These are phyloP conservation scores for Chaetomium fimeti DNA, from an alignment of 495 filamentous ascomycete genomes.

Conservation along the genomic window DNA sequence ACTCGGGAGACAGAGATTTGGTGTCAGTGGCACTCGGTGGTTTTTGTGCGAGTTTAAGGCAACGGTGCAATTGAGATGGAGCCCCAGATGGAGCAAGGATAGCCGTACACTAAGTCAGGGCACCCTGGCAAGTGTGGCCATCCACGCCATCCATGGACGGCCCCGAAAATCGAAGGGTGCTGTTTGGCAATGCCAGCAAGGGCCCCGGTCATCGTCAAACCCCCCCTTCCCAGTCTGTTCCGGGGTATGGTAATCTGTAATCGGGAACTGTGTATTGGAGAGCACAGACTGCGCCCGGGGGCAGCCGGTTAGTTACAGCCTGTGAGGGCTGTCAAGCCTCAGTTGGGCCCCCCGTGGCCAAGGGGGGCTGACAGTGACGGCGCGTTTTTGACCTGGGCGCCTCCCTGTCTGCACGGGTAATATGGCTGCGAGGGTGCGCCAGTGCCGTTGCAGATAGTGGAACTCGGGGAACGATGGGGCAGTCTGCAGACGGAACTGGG, in stretches of 20 bases:
- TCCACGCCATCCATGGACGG: conserved; percentile 33
- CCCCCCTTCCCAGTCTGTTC: conserved; percentile 28
- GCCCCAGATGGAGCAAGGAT: conserved; percentile 41
- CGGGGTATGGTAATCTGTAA: conserved; percentile 11
- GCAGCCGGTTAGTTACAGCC: not conserved
- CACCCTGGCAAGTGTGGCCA: conserved; percentile 33
- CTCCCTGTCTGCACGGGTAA: conserved; percentile 30
- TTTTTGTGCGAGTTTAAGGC: conserved; percentile 55
- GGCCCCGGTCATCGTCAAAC: conserved; percentile 12
- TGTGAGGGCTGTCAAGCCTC: not conserved
- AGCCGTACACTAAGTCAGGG: conserved; percentile 33
- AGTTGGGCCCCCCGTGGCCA: conserved; percentile 22
- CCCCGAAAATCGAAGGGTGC: conserved; percentile 38
- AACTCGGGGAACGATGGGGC: conserved; percentile 13
- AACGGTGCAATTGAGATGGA: conserved; percentile 40
- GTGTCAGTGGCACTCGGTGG: conserved; percentile 48
- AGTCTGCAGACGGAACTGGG: conserved; percentile 18
- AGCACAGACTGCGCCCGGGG: conserved; percentile 13
- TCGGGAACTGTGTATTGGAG: conserved; percentile 8
- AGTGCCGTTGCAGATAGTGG: conserved; percentile 26
- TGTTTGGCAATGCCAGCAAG: conserved; percentile 37
- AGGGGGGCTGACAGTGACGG: conserved; percentile 21
- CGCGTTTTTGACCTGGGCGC: conserved; percentile 28
- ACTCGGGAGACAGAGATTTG: conserved; percentile 40
- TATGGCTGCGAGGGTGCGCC: conserved; percentile 29